Base-by-base conservation (phyloP, 352 stramenopile species). In the Pythium aphanidermatum region DNA sequence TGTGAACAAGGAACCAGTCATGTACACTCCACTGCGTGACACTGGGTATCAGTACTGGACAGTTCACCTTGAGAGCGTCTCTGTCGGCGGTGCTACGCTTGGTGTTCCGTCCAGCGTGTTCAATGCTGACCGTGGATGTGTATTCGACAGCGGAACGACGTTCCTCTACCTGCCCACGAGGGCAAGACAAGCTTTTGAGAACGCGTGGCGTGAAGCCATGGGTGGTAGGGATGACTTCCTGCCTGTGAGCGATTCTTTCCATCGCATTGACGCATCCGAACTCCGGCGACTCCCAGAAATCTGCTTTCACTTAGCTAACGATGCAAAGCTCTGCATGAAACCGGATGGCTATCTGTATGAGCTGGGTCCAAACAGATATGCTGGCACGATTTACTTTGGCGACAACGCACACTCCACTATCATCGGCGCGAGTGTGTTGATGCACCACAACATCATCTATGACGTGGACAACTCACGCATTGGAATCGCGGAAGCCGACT, bases 21-120 rank as follows among this genome's bases (percentile, higher is more conserved):
- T 83, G 13, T 98, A 91, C 62, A 93, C 81, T 5, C 82, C 82
- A 5, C 74, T 91, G 46, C 66, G 70, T n/a, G 48, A 70, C 42
- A 88, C 73, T 0, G 71, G 66, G 5, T 86, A 83, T 42, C 76
- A 86, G 41, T 92, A 92, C 59, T 92, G 79, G 79, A 86, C 75
- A 7, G 79, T 89, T 23, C 62, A 62, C 13, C 49, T 92, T 24
- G 57, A 82, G 14, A 66, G 58, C 0, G 53, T 92, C 7, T 60
- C 64, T 0, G 47, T 92, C 13, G 79, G 74, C 7, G 37, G 45
- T 19, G 16, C 42, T 0, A 46, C 44, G 0, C 27, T 92, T 13
- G 28, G 70, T 2, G 43, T 86, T 12, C 42, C 69, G 28, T 48
- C 23, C 4, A 39, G 29, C 8, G 58, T 86, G 11, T 84, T 66